Percentiles rank a stretch among this genome's conserved stretches.
Conservation (phyloP, 2,329 filamentous ascomycete species). For the Colletotrichum aenigma region DNA sequence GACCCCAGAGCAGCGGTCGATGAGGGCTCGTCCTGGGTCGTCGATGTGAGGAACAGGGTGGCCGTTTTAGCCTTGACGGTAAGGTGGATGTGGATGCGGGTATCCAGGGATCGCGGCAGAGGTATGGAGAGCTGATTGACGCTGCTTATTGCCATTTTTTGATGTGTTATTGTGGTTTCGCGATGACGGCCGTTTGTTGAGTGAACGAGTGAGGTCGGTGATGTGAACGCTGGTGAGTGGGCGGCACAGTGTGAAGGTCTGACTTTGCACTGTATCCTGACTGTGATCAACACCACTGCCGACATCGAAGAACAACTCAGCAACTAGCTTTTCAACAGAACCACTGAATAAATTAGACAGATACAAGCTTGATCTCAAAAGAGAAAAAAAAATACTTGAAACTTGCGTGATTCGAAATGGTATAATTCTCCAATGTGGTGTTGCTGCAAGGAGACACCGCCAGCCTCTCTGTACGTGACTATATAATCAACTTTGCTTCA, state of each 20-base stretch:
- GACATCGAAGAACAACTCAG: background rate
- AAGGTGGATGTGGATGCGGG: constrained; percentile 64
- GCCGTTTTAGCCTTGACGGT: constrained; percentile 62
- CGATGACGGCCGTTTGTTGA: background rate
- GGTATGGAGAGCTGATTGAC: constrained; percentile 58
- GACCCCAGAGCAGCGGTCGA: constrained; percentile 72
- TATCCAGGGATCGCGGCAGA: constrained; percentile 64
- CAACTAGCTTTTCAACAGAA: background rate
- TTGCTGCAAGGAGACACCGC: background rate
- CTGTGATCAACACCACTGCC: background rate
- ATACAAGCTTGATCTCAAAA: background rate
- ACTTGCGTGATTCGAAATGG: no score
- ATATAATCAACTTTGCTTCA: background rate
- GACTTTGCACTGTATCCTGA: background rate
- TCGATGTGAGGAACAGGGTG: constrained; percentile 66
- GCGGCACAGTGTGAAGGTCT: background rate
- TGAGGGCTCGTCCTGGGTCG: constrained; percentile 55
- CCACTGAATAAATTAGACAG: background rate
- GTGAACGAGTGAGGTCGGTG: background rate
- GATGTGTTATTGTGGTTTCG: background rate
- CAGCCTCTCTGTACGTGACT: background rate
- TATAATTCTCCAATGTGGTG: background rate
- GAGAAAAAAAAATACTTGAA: fast-evolving
- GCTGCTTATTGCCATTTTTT: constrained; percentile 18
- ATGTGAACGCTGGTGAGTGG: constrained; percentile 5